phyloP scores from a whole-genome alignment of 106 monocot species.

The Cymbidium sinense region DNA sequence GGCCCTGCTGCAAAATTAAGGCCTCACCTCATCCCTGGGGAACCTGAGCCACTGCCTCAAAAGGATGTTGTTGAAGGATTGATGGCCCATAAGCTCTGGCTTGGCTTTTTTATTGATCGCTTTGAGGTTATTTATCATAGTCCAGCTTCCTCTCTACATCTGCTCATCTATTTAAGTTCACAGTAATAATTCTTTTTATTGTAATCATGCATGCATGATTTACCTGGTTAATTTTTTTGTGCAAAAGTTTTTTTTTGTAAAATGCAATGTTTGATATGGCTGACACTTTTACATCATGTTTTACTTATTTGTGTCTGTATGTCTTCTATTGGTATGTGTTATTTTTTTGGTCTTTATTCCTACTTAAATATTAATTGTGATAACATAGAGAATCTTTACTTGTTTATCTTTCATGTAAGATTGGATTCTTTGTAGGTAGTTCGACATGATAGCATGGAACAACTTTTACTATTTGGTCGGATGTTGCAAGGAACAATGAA shows the following conservation, averaged over 20 bases:
- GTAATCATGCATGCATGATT: slow-evolving; percentile 5
- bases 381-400: background rate
- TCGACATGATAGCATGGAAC: slow-evolving; percentile 94
- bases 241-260: background rate
- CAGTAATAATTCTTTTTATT: background rate
- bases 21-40: slow-evolving; percentile 90
- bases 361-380: background rate
- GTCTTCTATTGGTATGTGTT: background rate
- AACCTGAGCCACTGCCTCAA: slow-evolving; percentile 73
- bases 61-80: slow-evolving; percentile 85
- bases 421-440: slow-evolving; percentile 48
- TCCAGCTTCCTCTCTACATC: background rate
- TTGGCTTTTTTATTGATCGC: slow-evolving; percentile 97
- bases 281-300: background rate
- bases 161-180: background rate
- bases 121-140: slow-evolving; percentile 69
- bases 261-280: background rate
- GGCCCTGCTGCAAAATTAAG: slow-evolving; percentile 93
- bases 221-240: background rate
- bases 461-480: slow-evolving; percentile 83
- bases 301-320: too few species aligned
- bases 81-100: slow-evolving; percentile 92
- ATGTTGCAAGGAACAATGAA: slow-evolving; percentile 98
- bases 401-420: background rate
- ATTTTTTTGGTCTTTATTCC: background rate